Base-by-base conservation (phyloP, 441 rosid species). In the Syzygium syzygioides region DNA sequence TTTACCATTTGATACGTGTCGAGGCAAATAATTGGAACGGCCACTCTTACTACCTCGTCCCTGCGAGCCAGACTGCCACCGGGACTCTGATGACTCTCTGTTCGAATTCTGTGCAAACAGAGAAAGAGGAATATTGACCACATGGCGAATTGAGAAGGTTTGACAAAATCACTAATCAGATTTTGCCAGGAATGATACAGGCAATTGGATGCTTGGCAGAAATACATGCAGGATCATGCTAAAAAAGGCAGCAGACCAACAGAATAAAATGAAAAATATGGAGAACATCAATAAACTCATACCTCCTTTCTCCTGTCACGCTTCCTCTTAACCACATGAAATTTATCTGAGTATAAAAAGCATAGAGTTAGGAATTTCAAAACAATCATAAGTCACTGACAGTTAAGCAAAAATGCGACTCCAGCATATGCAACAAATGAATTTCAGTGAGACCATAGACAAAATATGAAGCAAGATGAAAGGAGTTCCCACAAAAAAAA, bases 261-360 rank as follows among this genome's bases (percentile, higher is more conserved):
- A n/a, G 60, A 34, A 30, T 54, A 26, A 54, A 53, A 85, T 30
- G 56, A 15, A 30, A 53, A n/a, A 85, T 18, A 56, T n/a, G 59
- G 59, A 85, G 52, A 85, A 57, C 64, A 32, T 14, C 62, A 19
- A 85, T 34, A 54, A 85, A 55, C 86, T 71, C 93, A 76, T 76
- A 96, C 99, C 95, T 96, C 99, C 92, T 96, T 97, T 87, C 90
- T 96, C 91, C 92, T 93, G 89, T 95, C 98, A 34, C 98, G 98
- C 89, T 93, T 97, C 76, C 96, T 95, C 92, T 92, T 96, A 86
- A 97, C 99, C 94, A 95, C 98, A 86, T 90, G 98, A 92, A 97
- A 97, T 89, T 99, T 90, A 94, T 94, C 99, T 97, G 95, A 88
- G 85, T 85, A 91, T 87, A 89, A 86, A 91, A 48, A 86, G 25